Base-by-base conservation (phyloP, 331 rosid species). In the Dryas integrifolia region DNA sequence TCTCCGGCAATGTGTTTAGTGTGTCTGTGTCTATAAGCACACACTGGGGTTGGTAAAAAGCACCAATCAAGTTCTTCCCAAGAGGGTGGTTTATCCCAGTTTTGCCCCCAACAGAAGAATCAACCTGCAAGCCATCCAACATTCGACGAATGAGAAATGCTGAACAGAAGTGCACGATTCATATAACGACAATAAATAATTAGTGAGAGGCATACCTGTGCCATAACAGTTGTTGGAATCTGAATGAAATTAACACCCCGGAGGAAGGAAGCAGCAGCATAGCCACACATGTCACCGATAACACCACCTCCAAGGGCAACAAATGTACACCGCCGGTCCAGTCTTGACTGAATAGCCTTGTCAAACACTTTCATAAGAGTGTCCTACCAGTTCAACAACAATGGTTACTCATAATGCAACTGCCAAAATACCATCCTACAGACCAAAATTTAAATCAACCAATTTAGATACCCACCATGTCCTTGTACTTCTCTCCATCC, bases 271-370 rank as follows among this genome's bases (percentile, higher is more conserved):
- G 98, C 85, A 12, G 99, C 99, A 65, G 96, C 98, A 82, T 60
- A 95, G 75, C 99, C 99, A 83, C 99, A 89, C 96, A 95, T 85
- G 76, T 95, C 99, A 1, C 99, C 99, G 53, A 92, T 85, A 63
- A 95, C 99, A 65, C 99, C 97, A 24, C 98, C 99, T 72, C 99
- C 99, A 57, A 95, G 98, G 61, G 99, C 99, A 77, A 95, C 91
- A 83, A 95, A 92, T 0, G 97, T 92, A 69, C 96, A 83, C 21
- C 91, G 83, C 18, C 97, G 82, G 74, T 95, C 99, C 51, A 92
- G 76, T 56, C 93, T 77, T 0, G 96, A 88, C 85, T 87, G 93
- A 39, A 92, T 95, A 67, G 98, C 99, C 84, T 92, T 92, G 84
- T 95, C 98, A 77, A 95, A 92, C 71, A 92, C 89, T 88, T 95